Conservation (phyloP, 2,329 filamentous ascomycete species). For the Gaeumannomyces tritici region DNA sequence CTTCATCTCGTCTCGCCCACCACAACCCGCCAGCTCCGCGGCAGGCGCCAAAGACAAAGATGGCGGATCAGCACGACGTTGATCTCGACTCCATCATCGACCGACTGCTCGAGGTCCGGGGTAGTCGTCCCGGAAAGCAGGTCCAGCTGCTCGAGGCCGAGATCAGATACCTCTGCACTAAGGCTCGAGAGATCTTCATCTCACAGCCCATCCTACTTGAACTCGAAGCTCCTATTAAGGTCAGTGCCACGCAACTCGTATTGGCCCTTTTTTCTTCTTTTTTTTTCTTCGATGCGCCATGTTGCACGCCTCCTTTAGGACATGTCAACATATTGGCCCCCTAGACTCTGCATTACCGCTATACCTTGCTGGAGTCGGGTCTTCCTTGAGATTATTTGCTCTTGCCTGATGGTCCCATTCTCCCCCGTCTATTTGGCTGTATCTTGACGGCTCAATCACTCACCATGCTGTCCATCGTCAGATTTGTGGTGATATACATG, state of each 20-base stretch:
- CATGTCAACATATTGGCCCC: too few relatives aligned
- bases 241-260: conserved; percentile 31
- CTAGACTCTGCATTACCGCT: too few relatives aligned
- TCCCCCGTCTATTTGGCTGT: background rate
- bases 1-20: conserved; percentile 6
- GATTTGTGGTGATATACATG: conserved; percentile 99
- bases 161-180: conserved; percentile 95
- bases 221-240: conserved; percentile 98
- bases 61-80: conserved; percentile 71
- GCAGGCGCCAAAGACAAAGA: conserved; percentile 33
- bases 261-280: background rate
- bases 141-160: conserved; percentile 94
- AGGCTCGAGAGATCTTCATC: conserved; percentile 98
- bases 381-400: background rate
- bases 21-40: conserved; percentile 28
- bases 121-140: conserved; percentile 96
- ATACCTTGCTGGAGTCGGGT: too few relatives aligned
- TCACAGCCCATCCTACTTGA: conserved; percentile 96
- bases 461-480: conserved; percentile 26
- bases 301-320: background rate
- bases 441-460: background rate
- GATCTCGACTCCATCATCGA: conserved; percentile 99
- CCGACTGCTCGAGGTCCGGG: conserved; percentile 91
- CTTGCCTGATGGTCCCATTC: conserved; percentile 7
- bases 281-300: background rate